Evolutionary conservation across 176 grass and related monocot genomes (phyloP), one percentile per base, ranked within the genome.

Genomic region (Eremochloa ophiuroides): DNA sequence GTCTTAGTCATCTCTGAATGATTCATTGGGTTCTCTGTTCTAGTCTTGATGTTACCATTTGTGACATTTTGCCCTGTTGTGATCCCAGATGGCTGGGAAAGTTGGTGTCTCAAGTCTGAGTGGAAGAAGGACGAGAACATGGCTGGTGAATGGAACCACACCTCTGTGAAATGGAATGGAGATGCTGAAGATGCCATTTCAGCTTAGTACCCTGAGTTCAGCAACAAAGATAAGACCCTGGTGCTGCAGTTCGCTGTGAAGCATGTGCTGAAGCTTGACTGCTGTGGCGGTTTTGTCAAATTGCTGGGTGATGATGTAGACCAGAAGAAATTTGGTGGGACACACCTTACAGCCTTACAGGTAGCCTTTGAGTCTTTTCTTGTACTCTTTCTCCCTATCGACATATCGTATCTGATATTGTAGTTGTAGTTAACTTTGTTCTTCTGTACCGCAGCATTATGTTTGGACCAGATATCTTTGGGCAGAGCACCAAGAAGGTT

Each of bases 391-490:
- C 30, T 66, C 28, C n/a, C n/a, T n/a, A n/a, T n/a, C n/a, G n/a
- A n/a, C 9, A 12, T 66, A 12, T 42, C 27, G 35, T 39, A 22
- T 44, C 34, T 66, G 6, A 59, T 40, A 5, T 26, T 42, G 22
- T 76, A n/a, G 1, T 48, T 51, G 43, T 71, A n/a, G 2, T 47
- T 41, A 43, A 75, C 26, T 34, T 27, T 12, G 2, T 40, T 15
- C 20, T 51, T 73, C 13, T 69, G 71, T 16, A 10, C 53, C 88
- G 12, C 94, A 97, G 92, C 77, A 92, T 97, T 55, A 97, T 97
- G 94, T 97, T 97, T 73, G 94, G 94, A 50, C 92, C 94, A 60
- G 94, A 97, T 82, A 94, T 97, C 75, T 97, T 92, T 83, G 94
- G 94, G 7, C 92, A 97, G 80, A 92, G 70, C 87, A 97, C 92